Conservation (phyloP, 352 stramenopile species). For the Pythium phragmitis region DNA sequence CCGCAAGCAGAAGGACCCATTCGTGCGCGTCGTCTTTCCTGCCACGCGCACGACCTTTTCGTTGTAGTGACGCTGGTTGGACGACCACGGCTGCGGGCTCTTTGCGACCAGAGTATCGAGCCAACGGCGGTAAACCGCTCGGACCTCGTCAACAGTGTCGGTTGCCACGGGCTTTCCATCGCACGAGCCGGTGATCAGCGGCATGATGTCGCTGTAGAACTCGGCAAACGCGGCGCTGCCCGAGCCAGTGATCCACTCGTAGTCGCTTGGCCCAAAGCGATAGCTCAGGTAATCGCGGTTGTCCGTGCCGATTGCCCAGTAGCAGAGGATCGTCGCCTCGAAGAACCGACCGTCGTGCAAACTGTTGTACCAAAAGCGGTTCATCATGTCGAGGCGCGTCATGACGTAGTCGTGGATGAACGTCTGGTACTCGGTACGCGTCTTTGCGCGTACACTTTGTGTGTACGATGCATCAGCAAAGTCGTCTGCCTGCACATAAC, state of each 20-base stretch:
- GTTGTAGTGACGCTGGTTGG: slow-evolving; percentile 15
- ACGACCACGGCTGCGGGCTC: slow-evolving; percentile 11
- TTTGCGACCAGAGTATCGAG: slow-evolving; percentile 5
- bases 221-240: background rate
- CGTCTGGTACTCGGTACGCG: slow-evolving; percentile 1
- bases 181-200: slow-evolving; percentile 12
- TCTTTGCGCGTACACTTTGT: background rate
- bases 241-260: slow-evolving; percentile 4
- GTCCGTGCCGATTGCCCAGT: background rate
- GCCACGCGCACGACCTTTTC: slow-evolving; percentile 6
- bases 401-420: slow-evolving; percentile 13
- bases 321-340: background rate
- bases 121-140: background rate
- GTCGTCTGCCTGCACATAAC: slow-evolving; percentile 3
- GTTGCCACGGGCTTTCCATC: background rate
- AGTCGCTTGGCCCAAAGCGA: background rate
- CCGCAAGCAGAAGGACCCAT: background rate
- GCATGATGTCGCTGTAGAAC: slow-evolving; percentile 14
- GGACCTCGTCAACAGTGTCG: slow-evolving; percentile 1
- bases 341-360: slow-evolving; percentile 10
- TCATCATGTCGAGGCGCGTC: slow-evolving; percentile 7
- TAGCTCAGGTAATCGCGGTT: background rate
- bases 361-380: slow-evolving; percentile 15
- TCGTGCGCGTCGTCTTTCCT: slow-evolving; percentile 5
- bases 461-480: background rate